Conservation (phyloP, 2,329 filamentous ascomycete genomes). For the Colletotrichum sidae region DNA sequence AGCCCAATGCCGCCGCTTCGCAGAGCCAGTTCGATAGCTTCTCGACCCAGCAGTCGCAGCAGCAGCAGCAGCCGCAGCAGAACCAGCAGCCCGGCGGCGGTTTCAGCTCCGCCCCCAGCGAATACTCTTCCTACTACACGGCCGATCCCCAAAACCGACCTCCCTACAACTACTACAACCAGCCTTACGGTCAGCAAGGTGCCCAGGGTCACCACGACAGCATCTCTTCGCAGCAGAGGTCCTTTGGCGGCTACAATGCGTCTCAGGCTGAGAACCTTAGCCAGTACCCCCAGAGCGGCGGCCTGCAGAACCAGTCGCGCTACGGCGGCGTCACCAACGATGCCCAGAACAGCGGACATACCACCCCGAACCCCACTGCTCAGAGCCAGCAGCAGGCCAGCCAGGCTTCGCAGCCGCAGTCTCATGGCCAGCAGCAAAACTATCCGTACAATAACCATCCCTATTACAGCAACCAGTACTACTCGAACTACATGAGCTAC, state of each 20-base stretch:
- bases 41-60: constrained; percentile 59
- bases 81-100: constrained; percentile 70
- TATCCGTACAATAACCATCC: constrained; percentile 67
- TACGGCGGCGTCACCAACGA: constrained; percentile 72
- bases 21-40: constrained; percentile 72
- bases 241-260: constrained; percentile 80
- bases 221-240: constrained; percentile 76
- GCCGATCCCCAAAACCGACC: constrained; percentile 78
- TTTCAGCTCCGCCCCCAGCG: constrained; percentile 80
- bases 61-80: constrained; percentile 61
- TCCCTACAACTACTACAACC: constrained; percentile 81
- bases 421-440: constrained; percentile 55
- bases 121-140: constrained; percentile 89
- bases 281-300: constrained; percentile 82
- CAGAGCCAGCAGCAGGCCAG: constrained; percentile 61
- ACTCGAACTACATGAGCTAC: constrained; percentile 68
- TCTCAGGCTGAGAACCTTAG: constrained; percentile 71
- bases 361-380: constrained; percentile 84
- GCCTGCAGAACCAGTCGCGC: constrained; percentile 65
- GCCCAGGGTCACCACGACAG: constrained; percentile 80
- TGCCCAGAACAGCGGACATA: constrained; percentile 86
- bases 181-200: constrained; percentile 67
- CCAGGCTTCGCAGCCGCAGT: constrained; percentile 58
- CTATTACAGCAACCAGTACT: constrained; percentile 73
- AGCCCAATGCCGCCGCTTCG: constrained; percentile 68